Conservation (phyloP, 2,329 filamentous ascomycete species). For the Diaporthe sp. region DNA sequence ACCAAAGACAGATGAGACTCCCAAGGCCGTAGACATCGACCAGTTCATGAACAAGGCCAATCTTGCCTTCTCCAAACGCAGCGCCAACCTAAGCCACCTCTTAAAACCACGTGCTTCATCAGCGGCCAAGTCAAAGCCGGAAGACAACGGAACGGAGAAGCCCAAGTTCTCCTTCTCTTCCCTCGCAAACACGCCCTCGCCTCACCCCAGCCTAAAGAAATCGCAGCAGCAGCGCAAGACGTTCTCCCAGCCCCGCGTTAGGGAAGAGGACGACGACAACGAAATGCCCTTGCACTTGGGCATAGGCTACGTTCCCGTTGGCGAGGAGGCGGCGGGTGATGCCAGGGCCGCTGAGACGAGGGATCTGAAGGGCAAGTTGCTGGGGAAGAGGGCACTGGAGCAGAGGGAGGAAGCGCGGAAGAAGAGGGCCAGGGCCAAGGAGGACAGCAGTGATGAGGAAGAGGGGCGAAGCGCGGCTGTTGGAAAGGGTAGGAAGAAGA, state of each 20-base stretch:
- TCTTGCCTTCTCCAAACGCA: slow-evolving; percentile 54
- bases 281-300: slow-evolving; percentile 54
- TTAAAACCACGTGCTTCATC: slow-evolving; percentile 40
- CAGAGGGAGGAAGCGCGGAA: slow-evolving; percentile 40
- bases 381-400: slow-evolving; percentile 45
- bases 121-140: slow-evolving; percentile 6
- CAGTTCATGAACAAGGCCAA: slow-evolving; percentile 59
- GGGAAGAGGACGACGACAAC: slow-evolving; percentile 47
- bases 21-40: slow-evolving; percentile 55
- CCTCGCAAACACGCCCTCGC: slow-evolving; percentile 32
- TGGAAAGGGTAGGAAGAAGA: slow-evolving; percentile 43
- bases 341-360: slow-evolving; percentile 45
- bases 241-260: slow-evolving; percentile 29
- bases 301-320: slow-evolving; percentile 55
- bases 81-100: slow-evolving; percentile 44
- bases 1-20: slow-evolving; percentile 46
- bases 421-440: slow-evolving; percentile 40
- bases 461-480: slow-evolving; percentile 48
- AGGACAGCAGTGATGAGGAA: slow-evolving; percentile 51
- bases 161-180: slow-evolving; percentile 42
- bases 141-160: slow-evolving; percentile 29
- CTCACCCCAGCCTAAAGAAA: slow-evolving; percentile 6
- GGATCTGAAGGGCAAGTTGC: slow-evolving; percentile 51
- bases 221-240: slow-evolving; percentile 12
- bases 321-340: slow-evolving; percentile 42